Evolutionary conservation across 495 filamentous ascomycete genomes (phyloP), one percentile per base, ranked within the genome.

Genomic region (Cercophora scortea): DNA sequence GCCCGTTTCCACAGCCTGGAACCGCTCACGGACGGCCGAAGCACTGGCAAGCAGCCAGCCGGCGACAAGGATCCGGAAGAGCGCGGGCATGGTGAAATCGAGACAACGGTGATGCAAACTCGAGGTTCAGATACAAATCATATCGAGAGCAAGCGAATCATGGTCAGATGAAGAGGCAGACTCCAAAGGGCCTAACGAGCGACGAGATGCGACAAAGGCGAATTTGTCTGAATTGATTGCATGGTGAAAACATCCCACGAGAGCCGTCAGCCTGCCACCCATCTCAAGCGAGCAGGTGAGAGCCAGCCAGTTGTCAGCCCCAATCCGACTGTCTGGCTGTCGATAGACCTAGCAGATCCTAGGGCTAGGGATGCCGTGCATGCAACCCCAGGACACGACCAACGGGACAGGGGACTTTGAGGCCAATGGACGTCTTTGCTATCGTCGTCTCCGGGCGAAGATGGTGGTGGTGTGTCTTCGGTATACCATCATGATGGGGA

Each of bases 1-100:
- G 43, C 52, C 56, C 4, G 59, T 61, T 45, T 61, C 59, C 12
- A 61, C 33, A 3, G 59, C 56, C 6, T 34, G 55, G 17, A 55
- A 58, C 11, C 47, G 46, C 32, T 50, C 49, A 36, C 51, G 39
- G 32, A 38, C 49, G 25, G 47, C 53, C 6, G 32, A 43, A 16
- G 42, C 48, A 32, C 43, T 32, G 32, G 47, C 48, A 25, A 38
- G 36, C 36, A 38, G 36, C 36, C 36, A 38, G 36, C 36, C 7
- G 36, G 36, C 36, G 9, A 13, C 36, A 3, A 38, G 36, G 36
- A 13, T 13, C 8, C 36, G 36, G 13, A 38, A 10, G 36, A 38
- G 36, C 10, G 36, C 36, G 36, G 36, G 9, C 36, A 38, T 38
- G 36, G 13, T 38, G 36, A 38, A 25, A 25, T 25, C 25, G 5